Conservation (phyloP, 2,329 filamentous ascomycete genomes). For the Colletotrichum sp. region DNA sequence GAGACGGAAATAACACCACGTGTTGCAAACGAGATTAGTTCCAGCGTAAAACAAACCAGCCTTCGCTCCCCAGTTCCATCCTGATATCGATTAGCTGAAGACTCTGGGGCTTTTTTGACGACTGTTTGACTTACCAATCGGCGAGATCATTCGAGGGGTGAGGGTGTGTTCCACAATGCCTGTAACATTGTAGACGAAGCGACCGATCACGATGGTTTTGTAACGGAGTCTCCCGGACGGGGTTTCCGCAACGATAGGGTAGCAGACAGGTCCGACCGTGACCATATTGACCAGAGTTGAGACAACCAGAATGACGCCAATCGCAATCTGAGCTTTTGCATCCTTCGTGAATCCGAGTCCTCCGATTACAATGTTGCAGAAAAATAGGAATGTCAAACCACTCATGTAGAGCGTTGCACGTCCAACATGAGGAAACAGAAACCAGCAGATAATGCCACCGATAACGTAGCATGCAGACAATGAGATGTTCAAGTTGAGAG, state of each 20-base stretch:
- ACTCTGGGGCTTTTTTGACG: fast-evolving
- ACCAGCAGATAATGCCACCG: conserved; percentile 43
- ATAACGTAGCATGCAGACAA: conserved; percentile 43
- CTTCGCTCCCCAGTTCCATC: conserved; percentile 43
- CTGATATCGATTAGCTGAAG: conserved; percentile 3
- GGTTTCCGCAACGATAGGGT: conserved; percentile 48
- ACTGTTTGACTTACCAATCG: conserved; percentile 22
- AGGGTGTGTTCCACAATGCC: conserved; percentile 45
- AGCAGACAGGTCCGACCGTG: conserved; percentile 42
- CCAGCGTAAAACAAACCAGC: conserved; percentile 47
- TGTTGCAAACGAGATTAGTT: conserved; percentile 36
- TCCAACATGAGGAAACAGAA: conserved; percentile 42
- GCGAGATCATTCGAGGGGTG: conserved; percentile 40
- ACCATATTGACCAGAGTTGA: conserved; percentile 37
- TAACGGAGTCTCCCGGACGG: conserved; percentile 49
- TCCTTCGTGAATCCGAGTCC: conserved; percentile 28
- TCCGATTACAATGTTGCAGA: conserved; percentile 37
- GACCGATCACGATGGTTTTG: conserved; percentile 49
- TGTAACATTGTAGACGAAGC: conserved; percentile 43
- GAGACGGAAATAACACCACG: conserved; percentile 47
- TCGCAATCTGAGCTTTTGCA: conserved; percentile 22
- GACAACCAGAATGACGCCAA: conserved; percentile 35
- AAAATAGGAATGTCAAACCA: conserved; percentile 41
- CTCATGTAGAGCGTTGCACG: conserved; percentile 43
- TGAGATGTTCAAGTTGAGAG: conserved; percentile 43